phyloP scores from a whole-genome alignment of 2,329 filamentous ascomycete genomes.

The Zasmidium angulare region DNA sequence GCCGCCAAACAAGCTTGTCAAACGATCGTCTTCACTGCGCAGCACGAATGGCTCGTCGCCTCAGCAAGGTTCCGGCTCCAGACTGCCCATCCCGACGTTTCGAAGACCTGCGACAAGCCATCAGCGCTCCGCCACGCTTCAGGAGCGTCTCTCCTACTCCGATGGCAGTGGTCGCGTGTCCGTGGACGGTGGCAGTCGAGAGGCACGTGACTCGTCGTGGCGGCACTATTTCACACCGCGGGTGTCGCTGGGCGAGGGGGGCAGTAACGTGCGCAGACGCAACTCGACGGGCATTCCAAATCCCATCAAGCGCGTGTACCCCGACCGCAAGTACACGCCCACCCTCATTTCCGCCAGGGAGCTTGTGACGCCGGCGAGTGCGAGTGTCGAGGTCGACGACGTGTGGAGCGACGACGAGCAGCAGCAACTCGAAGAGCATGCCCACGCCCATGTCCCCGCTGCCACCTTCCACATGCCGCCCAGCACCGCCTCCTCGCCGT shows the following conservation, averaged over 20 bases:
- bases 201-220: conserved; percentile 30
- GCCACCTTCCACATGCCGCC: conserved; percentile 10
- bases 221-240: conserved; percentile 37
- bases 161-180: conserved; percentile 17
- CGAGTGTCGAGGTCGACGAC: conserved; percentile 29
- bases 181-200: conserved; percentile 11
- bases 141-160: conserved; percentile 35
- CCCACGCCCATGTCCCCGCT: conserved; percentile 2
- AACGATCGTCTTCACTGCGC: conserved; percentile 63
- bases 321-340: conserved; percentile 36
- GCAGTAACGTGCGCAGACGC: conserved; percentile 18
- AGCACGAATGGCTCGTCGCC: conserved; percentile 45
- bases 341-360: conserved; percentile 33
- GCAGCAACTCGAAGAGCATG: too few species aligned
- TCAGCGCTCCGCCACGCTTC: conserved; percentile 70
- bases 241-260: conserved; percentile 22
- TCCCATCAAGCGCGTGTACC: conserved; percentile 37
- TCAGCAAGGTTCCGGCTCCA: conserved; percentile 52
- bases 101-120: conserved; percentile 76
- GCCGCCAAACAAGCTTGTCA: conserved; percentile 74
- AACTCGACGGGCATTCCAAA: conserved; percentile 38
- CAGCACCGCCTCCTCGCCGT: conserved; percentile 29
- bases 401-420: conserved; percentile 22
- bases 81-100: conserved; percentile 65
- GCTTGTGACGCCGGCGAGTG: conserved; percentile 16